A percentile compares a stretch with the other conserved stretches of the same genome.
Conservation (phyloP, 257 asterid genomes). For the Rubia yunnanensis region DNA sequence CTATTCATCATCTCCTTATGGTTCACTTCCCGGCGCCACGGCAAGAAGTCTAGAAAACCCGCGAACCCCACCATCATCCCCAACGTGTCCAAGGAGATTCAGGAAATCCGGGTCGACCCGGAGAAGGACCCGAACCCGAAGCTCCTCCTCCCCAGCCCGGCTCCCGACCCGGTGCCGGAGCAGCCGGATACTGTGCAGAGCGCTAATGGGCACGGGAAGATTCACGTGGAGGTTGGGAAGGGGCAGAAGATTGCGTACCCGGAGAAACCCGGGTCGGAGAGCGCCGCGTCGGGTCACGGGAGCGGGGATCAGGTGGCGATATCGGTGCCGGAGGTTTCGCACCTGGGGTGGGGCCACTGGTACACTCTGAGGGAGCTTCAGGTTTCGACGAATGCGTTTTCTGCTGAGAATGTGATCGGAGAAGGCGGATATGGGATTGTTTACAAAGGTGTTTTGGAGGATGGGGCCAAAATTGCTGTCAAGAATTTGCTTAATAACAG, state of each 20-base stretch:
- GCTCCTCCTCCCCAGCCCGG: constrained; percentile 26
- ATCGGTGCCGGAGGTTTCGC: constrained; percentile 74
- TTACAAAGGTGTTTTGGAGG: constrained; percentile 57
- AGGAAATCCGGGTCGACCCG: constrained; percentile 59
- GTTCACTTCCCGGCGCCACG: constrained; percentile 47
- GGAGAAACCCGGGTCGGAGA: constrained; percentile 30
- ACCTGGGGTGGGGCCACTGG: constrained; percentile 99
- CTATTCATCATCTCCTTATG: constrained; percentile 69
- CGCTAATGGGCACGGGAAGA: constrained; percentile 30
- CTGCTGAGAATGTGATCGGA: constrained; percentile 82
- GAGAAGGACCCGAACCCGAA: constrained; percentile 23
- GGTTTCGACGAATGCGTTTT: constrained; percentile 50
- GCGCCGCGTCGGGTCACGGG: constrained; percentile 42
- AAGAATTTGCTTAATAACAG: constrained; percentile 90
- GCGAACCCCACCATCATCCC: constrained; percentile 46
- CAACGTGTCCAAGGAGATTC: constrained; percentile 59
- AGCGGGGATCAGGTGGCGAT: constrained; percentile 39
- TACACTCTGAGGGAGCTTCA: constrained; percentile 83
- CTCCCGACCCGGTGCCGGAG: constrained; percentile 34
- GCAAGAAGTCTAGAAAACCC: constrained; percentile 20
- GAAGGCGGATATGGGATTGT: constrained; percentile 98
- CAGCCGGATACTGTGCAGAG: constrained; percentile 25
- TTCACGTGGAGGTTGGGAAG: constrained; percentile 55
- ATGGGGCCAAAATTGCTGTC: constrained; percentile 55
- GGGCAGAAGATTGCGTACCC: constrained; percentile 43